phyloP scores from a whole-genome alignment of 2,329 filamentous ascomycete genomes.

The Aureobasidium zeae region DNA sequence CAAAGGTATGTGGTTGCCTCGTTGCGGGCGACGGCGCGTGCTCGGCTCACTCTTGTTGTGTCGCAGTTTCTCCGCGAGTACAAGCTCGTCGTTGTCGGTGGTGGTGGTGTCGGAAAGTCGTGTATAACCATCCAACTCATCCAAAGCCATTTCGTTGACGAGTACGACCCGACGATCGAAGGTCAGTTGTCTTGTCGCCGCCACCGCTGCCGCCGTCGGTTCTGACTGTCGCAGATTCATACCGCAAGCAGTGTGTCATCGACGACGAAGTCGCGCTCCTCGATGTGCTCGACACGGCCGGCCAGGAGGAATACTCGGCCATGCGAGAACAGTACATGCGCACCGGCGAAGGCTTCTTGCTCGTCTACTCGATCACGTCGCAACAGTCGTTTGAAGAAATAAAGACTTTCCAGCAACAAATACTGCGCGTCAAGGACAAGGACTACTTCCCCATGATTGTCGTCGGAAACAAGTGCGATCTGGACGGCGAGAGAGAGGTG shows the following conservation, averaged over 20 bases:
- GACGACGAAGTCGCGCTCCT: conserved; percentile 96
- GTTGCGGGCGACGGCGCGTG: conserved; percentile 6
- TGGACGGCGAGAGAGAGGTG: conserved; percentile 85
- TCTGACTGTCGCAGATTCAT: conserved; percentile 61
- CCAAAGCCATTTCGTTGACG: conserved; percentile 91
- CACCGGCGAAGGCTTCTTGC: conserved; percentile 92
- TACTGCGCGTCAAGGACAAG: conserved; percentile 87
- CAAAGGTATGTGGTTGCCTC: conserved; percentile 16
- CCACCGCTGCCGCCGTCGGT: neutral
- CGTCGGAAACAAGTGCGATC: conserved; percentile 98
- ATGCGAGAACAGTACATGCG: conserved; percentile 99
- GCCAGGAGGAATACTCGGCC: conserved; percentile 97
- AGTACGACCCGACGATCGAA: conserved; percentile 99
- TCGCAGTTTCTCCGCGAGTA: conserved; percentile 47
- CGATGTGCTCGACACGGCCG: conserved; percentile 95
- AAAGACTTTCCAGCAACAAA: conserved; percentile 97
- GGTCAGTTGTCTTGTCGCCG: conserved; percentile 47
- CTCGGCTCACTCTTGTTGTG: conserved; percentile 4
- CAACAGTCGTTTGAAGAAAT: conserved; percentile 98
- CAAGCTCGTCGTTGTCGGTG: conserved; percentile 79
- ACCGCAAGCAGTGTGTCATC: conserved; percentile 99
- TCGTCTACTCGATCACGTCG: conserved; percentile 97
- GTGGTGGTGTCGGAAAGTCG: conserved; percentile 97
- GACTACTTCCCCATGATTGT: conserved; percentile 99
- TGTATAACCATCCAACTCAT: conserved; percentile 88